Evolutionary conservation across 768 basidiomycete species (phyloP).

Genomic region (Lyophyllum semitale): DNA sequence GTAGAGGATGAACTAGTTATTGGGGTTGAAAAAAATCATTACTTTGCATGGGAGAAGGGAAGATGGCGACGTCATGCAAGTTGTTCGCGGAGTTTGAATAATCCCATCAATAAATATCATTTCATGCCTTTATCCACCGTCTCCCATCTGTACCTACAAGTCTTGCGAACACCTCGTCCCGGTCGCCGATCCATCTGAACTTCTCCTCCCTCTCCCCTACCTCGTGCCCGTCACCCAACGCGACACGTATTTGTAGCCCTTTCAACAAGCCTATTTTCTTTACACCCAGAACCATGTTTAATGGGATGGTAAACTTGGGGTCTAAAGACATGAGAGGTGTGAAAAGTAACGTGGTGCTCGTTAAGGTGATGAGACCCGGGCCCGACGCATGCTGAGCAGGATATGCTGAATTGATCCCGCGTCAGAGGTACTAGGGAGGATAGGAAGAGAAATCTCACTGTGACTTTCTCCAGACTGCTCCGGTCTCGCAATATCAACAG

Average conservation of each 20-base stretch:
- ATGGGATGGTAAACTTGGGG: constrained; percentile 47
- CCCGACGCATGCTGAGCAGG: constrained; percentile 56
- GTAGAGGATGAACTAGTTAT: not conserved
- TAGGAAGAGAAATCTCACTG: not conserved
- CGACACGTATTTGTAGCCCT: constrained; percentile 53
- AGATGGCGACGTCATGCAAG: no score
- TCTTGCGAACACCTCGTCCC: constrained; percentile 69
- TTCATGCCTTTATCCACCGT: constrained; percentile 51
- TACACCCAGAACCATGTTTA: constrained; percentile 50
- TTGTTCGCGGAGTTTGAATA: not conserved
- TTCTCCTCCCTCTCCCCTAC: constrained; percentile 47
- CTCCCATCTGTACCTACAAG: constrained; percentile 53
- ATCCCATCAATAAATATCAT: not conserved
- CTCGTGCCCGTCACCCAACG: constrained; percentile 23
- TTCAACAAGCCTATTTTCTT: constrained; percentile 58
- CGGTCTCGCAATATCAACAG: not conserved
- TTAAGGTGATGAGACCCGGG: constrained; percentile 64
- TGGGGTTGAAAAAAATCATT: not conserved
- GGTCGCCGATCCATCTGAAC: constrained; percentile 59
- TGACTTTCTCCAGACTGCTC: not conserved
- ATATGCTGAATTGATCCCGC: constrained; percentile 43
- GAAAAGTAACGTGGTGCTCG: constrained; percentile 49
- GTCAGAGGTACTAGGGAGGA: not conserved
- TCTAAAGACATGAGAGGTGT: constrained; percentile 50
- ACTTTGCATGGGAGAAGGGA: not conserved